These are phyloP conservation scores for Magnusiomyces paraingens DNA, from an alignment of 1,139 yeast genomes.

Conservation along the genomic window DNA sequence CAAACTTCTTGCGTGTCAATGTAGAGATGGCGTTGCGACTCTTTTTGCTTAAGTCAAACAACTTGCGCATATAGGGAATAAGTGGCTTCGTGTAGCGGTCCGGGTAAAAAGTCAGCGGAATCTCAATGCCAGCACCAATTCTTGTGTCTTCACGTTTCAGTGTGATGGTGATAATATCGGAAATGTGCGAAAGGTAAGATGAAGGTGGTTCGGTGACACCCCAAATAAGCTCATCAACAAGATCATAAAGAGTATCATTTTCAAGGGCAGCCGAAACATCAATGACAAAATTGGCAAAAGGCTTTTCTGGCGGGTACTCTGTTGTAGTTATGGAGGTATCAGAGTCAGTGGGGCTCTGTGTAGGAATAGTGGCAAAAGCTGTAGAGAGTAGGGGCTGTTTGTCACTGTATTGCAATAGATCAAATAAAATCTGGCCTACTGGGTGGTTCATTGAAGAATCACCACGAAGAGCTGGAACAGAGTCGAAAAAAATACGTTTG, in stretches of 20 bases:
- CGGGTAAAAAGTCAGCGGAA: constrained; percentile 40
- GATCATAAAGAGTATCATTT: constrained; percentile 22
- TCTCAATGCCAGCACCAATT: constrained; percentile 33
- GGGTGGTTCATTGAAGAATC: constrained; percentile 21
- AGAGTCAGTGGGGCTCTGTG: constrained; percentile 10
- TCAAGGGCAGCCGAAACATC: constrained; percentile 23
- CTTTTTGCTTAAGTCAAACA: constrained; percentile 18
- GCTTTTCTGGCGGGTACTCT: neutral
- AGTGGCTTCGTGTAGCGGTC: constrained; percentile 38
- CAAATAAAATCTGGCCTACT: constrained; percentile 20
- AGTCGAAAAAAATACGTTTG: constrained; percentile 21
- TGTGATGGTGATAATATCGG: constrained; percentile 38
- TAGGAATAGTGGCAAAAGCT: neutral
- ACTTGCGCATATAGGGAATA: constrained; percentile 21
- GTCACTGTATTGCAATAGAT: constrained; percentile 5
- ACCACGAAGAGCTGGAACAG: constrained; percentile 24
- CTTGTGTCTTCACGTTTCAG: constrained; percentile 34
- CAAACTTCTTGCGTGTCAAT: constrained; percentile 18
- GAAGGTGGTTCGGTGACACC: constrained; percentile 18
- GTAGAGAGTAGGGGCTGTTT: neutral
- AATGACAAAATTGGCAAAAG: constrained; percentile 22
- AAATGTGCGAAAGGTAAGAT: constrained; percentile 30
- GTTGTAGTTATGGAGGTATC: constrained; percentile 18
- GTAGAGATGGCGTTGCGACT: constrained; percentile 25
- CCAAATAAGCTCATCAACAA: constrained; percentile 28